Evolutionary conservation across 2,329 filamentous ascomycete genomes (phyloP).

Genomic region (Corinectria fuckeliana): DNA sequence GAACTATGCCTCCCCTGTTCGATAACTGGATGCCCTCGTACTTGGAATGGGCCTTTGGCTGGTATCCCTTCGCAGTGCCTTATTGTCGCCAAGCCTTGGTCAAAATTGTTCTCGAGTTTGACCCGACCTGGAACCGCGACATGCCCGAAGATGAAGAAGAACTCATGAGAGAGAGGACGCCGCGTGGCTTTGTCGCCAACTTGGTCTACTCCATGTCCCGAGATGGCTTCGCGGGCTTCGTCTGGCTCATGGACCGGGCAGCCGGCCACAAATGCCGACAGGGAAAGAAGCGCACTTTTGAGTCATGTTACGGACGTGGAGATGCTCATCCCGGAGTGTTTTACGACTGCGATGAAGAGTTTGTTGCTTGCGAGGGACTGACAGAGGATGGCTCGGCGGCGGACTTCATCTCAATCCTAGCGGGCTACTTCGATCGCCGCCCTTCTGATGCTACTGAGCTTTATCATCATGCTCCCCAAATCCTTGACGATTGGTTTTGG

Average conservation of each 20-base stretch:
- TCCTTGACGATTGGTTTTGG: too few relatives aligned
- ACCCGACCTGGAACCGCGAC: neutral
- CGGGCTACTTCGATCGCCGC: too few relatives aligned
- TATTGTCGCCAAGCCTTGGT: neutral
- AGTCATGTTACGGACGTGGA: too few relatives aligned
- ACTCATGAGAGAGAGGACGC: neutral
- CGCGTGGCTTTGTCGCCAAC: neutral
- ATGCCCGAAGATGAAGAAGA: neutral
- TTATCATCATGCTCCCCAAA: too few relatives aligned
- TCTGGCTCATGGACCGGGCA: neutral
- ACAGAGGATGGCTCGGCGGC: too few relatives aligned
- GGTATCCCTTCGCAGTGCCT: too few relatives aligned
- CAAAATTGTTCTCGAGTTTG: constrained; percentile 1
- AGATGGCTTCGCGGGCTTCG: neutral
- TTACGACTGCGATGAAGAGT: neutral
- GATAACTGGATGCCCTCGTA: neutral
- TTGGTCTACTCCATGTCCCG: neutral
- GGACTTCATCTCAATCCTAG: too few relatives aligned
- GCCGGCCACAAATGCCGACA: neutral
- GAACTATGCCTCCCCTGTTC: neutral
- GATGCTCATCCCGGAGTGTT: neutral
- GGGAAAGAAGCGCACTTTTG: too few relatives aligned
- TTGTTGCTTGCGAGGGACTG: too few relatives aligned
- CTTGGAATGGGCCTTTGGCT: neutral
- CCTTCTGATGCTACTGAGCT: too few relatives aligned